Base-by-base conservation (phyloP, 1,139 yeast genomes). In the Kodamaea suecica region DNA sequence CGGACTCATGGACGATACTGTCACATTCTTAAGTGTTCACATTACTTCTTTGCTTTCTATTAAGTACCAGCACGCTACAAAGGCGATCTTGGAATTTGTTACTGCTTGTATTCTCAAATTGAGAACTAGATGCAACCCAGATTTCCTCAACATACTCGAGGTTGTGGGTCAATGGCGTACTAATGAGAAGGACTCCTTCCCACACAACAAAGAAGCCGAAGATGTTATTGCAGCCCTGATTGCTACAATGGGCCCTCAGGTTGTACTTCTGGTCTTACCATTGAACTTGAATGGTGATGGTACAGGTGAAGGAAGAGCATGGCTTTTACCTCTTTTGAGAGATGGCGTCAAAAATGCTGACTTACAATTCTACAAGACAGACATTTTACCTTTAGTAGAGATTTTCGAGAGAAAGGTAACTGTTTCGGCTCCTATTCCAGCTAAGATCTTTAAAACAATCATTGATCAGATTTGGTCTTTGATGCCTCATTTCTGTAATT, bases 381-480 rank as follows among this genome's bases (percentile, higher is more conserved):
- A 78, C 27, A 73, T 94, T 39, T 62, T 84, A 20, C 97, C 97
- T 21, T 60, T 80, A 30, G 76, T 77, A 31, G 76, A 75, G 25
- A 66, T 75, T 42, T 84, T 90, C 45, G 70, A 64, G 37, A 59
- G 59, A 4, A 75, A 74, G 44, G 63, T 77, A 31, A 50, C 50
- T 2, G 55, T 61, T n/a, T 60, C 73, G 33, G 60, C 70, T 20
- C 78, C 88, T 2, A 70, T 83, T 46, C 84, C 84, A 53, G 63
- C 66, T 40, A 90, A 87, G 59, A 77, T 90, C 36, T 84, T 84
- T 53, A 76, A 78, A 50, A 90, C 97, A 1, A 77, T 92, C 35
- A 66, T 84, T 31, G 95, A 86, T 54, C 99, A 92, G 67, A 71
- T 88, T 33, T 90, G 97, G 97, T 80, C 95, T 2, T 70, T 90